Conservation (phyloP, 176 grass and related monocot genomes). For the Juncus effusus region DNA sequence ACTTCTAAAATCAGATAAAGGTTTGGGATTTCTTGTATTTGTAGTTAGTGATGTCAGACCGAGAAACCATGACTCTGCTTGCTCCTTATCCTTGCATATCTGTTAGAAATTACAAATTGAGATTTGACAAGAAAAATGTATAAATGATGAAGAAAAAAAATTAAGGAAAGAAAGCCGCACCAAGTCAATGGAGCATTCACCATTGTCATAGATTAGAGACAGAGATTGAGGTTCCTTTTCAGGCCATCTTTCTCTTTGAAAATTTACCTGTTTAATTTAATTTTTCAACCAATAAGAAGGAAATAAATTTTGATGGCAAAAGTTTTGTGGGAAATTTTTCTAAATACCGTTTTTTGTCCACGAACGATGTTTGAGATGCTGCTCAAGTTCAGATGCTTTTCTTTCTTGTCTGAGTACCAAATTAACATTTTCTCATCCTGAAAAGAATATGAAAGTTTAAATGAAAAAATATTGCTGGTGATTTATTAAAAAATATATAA, state of each 20-base stretch:
- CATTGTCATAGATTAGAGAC: constrained; percentile 74
- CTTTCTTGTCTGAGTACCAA: constrained; percentile 84
- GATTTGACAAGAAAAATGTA: no score
- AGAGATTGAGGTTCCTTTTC: constrained; percentile 87
- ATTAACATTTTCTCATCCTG: constrained; percentile 86
- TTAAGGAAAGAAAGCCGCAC: constrained; percentile 38
- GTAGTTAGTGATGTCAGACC: constrained; percentile 61
- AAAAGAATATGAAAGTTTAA: constrained; percentile 22
- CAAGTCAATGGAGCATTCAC: constrained; percentile 89
- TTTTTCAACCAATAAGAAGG: constrained; percentile 5
- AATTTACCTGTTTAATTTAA: constrained; percentile 59
- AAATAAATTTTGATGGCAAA: neutral
- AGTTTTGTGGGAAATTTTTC: neutral
- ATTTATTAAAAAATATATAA: neutral
- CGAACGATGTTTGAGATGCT: constrained; percentile 59
- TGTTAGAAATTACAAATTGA: constrained; percentile 25
- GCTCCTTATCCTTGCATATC: constrained; percentile 89
- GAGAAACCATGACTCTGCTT: constrained; percentile 78
- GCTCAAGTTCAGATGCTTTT: constrained; percentile 66
- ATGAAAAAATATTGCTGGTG: neutral
- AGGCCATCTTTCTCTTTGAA: constrained; percentile 62
- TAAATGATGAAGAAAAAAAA: constrained; percentile 7
- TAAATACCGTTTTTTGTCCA: constrained; percentile 87
- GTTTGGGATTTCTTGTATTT: constrained; percentile 43
- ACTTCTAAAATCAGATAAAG: constrained; percentile 53